Evolutionary conservation across 306 rosid species (phyloP).

Genomic region (Calophaca sinica): DNA sequence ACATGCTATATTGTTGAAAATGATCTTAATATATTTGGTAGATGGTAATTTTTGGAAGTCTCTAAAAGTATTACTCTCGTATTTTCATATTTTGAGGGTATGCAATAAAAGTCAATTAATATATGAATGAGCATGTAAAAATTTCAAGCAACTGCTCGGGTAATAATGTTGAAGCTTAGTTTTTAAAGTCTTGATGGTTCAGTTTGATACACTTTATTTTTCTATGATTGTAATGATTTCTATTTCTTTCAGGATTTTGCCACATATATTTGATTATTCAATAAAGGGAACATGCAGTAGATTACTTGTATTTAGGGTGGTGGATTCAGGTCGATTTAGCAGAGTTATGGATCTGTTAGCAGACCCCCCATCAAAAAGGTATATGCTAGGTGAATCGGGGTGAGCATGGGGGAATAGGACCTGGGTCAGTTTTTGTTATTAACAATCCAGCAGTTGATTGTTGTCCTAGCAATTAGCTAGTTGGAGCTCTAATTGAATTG

Average conservation of each 20-base stretch:
- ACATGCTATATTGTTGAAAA: constrained; percentile 11
- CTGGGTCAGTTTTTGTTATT: background rate
- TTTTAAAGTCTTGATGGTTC: constrained; percentile 13
- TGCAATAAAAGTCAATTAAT: constrained; percentile 18
- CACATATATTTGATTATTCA: constrained; percentile 15
- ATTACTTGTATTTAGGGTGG: constrained; percentile 33
- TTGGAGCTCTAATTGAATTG: constrained; percentile 1
- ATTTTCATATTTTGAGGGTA: constrained; percentile 36
- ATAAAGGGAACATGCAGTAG: constrained; percentile 15
- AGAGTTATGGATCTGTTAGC: constrained; percentile 15
- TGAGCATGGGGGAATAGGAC: background rate
- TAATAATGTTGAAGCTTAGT: constrained; percentile 30
- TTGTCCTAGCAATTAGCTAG: constrained; percentile 2
- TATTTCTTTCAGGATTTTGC: constrained; percentile 25
- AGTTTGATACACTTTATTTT: background rate
- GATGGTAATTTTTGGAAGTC: constrained; percentile 12
- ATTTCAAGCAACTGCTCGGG: constrained; percentile 28
- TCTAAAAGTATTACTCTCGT: background rate
- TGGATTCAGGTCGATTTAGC: constrained; percentile 27
- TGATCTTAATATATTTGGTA: constrained; percentile 29
- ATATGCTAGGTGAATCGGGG: background rate
- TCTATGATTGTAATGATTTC: constrained; percentile 7
- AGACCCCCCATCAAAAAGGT: constrained; percentile 1
- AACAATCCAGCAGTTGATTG: constrained; percentile 9
- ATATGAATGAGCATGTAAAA: constrained; percentile 1